Evolutionary conservation across 2,329 filamentous ascomycete genomes (phyloP).

Genomic region (Alternaria longipes): DNA sequence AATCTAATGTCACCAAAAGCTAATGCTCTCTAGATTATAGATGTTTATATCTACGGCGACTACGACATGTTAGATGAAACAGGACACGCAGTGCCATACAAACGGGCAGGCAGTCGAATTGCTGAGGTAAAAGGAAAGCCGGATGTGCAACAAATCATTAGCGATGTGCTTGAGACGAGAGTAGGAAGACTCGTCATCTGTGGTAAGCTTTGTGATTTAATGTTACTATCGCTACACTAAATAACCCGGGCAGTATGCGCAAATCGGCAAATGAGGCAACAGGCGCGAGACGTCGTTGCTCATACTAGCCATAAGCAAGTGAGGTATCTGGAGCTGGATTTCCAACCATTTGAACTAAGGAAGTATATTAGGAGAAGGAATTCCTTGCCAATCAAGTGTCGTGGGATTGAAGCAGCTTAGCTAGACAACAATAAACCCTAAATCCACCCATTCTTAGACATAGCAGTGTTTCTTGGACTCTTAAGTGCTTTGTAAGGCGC

Average conservation of each 20-base stretch:
- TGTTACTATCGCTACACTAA: constrained; percentile 10
- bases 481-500: constrained; percentile 18
- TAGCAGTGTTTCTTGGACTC: constrained; percentile 1
- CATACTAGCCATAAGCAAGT: constrained; percentile 16
- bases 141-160: constrained; percentile 21
- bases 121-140: constrained; percentile 16
- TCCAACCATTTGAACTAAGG: constrained; percentile 15
- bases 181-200: constrained; percentile 23
- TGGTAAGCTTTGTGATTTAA: constrained; percentile 18
- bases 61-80: constrained; percentile 16
- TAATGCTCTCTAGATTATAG: constrained; percentile 20
- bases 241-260: constrained; percentile 18
- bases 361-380: constrained; percentile 7
- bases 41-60: constrained; percentile 24
- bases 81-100: constrained; percentile 12
- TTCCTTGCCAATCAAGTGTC: constrained; percentile 13
- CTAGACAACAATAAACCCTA: constrained; percentile 3
- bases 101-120: constrained; percentile 10
- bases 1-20: background rate
- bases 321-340: constrained; percentile 22
- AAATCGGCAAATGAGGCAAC: constrained; percentile 12
- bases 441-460: constrained; percentile 15
- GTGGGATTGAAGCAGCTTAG: constrained; percentile 10
- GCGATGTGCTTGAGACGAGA: constrained; percentile 14
- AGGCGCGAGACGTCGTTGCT: constrained; percentile 12